Evolutionary conservation across 75 land plant genomes (phyloP).

Genomic region (Selaginella tamariscina): DNA sequence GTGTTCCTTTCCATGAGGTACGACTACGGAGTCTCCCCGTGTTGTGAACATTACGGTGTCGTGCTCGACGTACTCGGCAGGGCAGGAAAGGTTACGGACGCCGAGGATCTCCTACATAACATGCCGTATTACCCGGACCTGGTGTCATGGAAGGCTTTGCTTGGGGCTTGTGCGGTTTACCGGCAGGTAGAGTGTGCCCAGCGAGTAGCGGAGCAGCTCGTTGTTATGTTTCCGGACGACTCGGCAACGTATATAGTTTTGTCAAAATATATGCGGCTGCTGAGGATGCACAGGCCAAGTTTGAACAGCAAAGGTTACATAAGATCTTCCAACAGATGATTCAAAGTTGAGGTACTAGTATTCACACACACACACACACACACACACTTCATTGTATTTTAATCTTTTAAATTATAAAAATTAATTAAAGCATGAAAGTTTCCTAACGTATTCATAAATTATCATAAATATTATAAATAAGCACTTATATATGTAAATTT

Average conservation of each 20-base stretch:
- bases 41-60: not conserved
- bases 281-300: not conserved
- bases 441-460: no score
- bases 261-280: not conserved
- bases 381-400: no score
- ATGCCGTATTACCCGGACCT: not conserved
- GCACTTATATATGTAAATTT: not conserved
- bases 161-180: not conserved
- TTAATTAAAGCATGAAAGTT: no score
- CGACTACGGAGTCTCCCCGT: not conserved
- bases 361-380: not conserved
- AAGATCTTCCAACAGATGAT: not conserved
- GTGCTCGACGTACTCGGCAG: not conserved
- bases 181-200: not conserved
- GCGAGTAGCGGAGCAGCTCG: not conserved
- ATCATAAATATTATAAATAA: not conserved
- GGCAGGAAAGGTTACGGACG: not conserved
- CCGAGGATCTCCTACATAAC: not conserved
- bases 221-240: not conserved
- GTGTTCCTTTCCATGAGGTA: not conserved
- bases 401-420: no score
- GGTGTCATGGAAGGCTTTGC: not conserved
- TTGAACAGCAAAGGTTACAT: no score
- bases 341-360: not conserved
- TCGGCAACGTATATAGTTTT: not conserved